Percentiles rank a stretch among this genome's conserved stretches.
These are phyloP conservation scores for Nymphaea thermarum DNA, from an alignment of 164 flowering plant species.

Conservation along the genomic window DNA sequence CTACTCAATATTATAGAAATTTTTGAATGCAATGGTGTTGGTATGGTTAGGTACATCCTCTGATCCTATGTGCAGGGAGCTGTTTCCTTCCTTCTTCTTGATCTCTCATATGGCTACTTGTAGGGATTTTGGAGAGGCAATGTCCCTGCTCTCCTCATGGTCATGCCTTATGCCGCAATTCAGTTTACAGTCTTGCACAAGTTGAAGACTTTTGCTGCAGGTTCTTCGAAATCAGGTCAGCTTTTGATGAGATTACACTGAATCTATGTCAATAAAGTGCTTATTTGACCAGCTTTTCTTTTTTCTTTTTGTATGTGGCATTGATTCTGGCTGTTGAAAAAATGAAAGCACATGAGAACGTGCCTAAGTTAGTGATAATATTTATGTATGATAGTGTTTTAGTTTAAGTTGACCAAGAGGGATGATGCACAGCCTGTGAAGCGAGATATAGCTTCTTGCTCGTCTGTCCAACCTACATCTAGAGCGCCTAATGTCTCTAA, in stretches of 20 bases:
- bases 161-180: constrained; percentile 91
- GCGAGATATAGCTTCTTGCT: background rate
- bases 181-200: constrained; percentile 80
- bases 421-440: background rate
- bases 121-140: constrained; percentile 99
- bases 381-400: background rate
- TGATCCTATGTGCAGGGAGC: background rate
- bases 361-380: background rate
- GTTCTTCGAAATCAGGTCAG: constrained; percentile 86
- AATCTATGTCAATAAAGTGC: background rate
- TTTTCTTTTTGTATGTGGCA: background rate
- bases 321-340: background rate
- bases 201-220: constrained; percentile 68
- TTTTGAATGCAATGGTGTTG: no score
- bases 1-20: background rate
- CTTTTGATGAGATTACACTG: background rate
- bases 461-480: no score
- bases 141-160: constrained; percentile 96
- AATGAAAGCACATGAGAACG: background rate
- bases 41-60: no score
- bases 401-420: background rate
- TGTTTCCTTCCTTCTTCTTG: background rate
- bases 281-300: background rate
- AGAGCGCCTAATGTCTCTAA: no score
- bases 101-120: background rate